Base-by-base conservation (phyloP, 2,329 filamentous ascomycete species). In the Pyrenochaeta sp. region DNA sequence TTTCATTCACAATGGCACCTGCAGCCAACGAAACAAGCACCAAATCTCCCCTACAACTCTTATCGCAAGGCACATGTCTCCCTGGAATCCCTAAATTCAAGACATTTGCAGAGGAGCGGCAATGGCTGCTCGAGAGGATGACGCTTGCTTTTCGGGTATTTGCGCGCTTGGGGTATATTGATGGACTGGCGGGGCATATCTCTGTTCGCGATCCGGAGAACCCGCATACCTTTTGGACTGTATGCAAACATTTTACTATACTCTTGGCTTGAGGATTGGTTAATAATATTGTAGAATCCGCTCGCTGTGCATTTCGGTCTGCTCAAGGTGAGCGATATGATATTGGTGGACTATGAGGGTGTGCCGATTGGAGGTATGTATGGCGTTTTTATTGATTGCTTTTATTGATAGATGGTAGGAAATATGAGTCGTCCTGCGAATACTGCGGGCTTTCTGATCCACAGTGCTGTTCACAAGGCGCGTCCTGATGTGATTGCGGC, bases 161-260 rank as follows among this genome's bases (percentile, higher is more conserved):
- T 65, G 74, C 81, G 2, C 79, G 83, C 30, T 77, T 80, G 54
- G 82, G 81, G 32, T 87, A 81, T 66, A 81, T 79, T 2, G 84
- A 87, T 68, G 85, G 85, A 39, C 84, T 86, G 72, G 75, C 77
- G 20, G 85, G 84, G 0, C 83, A 86, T 64, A 87, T 87, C 59
- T 79, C 75, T 19, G 79, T 87, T 4, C 76, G 83, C 13, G 84
- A 87, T 61, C 83, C 84, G 0, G 81, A 85, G 63, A 74, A 79
- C 53, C 69, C 69, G 0, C 70, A 79, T 47, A 74, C 75, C 15
- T 83, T 85, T 68, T 88, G 86, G 85, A 87, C 85, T n/a, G n/a
- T n/a, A n/a, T n/a, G n/a, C n/a, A n/a, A n/a, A n/a, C n/a, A n/a
- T n/a, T n/a, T n/a, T n/a, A n/a, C n/a, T n/a, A n/a, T n/a, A n/a